Conservation (phyloP, 2,329 filamentous ascomycete species). For the Hypomyces rosellus region DNA sequence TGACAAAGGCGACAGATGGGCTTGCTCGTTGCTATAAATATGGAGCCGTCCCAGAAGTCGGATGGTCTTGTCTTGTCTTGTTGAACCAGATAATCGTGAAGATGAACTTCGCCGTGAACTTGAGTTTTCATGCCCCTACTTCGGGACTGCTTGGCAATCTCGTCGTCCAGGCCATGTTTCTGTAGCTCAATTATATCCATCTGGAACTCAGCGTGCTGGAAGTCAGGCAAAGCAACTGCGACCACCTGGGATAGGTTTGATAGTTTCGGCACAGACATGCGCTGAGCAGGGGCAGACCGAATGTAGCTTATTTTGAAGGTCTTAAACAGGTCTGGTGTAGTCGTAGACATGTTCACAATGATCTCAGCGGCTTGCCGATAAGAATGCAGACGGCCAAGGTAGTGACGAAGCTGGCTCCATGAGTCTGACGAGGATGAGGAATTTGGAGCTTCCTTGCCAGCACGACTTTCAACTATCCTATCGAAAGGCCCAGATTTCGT, state of each 20-base stretch:
- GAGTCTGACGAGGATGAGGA: slow-evolving; percentile 1
- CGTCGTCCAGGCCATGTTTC: slow-evolving; percentile 13
- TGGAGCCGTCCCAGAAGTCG: slow-evolving; percentile 17
- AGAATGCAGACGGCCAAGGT: slow-evolving; percentile 19
- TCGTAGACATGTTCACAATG: slow-evolving; percentile 7
- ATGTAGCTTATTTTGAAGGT: slow-evolving; percentile 19
- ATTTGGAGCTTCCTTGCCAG: slow-evolving; percentile 1
- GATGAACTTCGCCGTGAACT: slow-evolving; percentile 26
- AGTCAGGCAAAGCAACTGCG: neutral
- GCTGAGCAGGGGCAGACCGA: slow-evolving; percentile 14
- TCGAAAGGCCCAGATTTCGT: neutral
- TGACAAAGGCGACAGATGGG: slow-evolving; percentile 17
- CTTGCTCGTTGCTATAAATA: neutral
- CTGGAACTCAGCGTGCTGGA: neutral
- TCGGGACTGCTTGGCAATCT: slow-evolving; percentile 11
- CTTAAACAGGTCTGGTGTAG: slow-evolving; percentile 21
- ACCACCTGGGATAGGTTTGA: slow-evolving; percentile 5
- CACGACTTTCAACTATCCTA: slow-evolving; percentile 5
- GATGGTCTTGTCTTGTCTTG: neutral
- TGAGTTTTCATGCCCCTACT: slow-evolving; percentile 15
- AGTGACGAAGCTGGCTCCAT: slow-evolving; percentile 20
- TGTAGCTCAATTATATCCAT: slow-evolving; percentile 13
- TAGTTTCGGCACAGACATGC: neutral
- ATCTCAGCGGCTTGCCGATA: slow-evolving; percentile 17
- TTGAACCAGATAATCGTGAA: slow-evolving; percentile 17